Conservation (phyloP, 352 stramenopile species). For the Plasmopara viticola region DNA sequence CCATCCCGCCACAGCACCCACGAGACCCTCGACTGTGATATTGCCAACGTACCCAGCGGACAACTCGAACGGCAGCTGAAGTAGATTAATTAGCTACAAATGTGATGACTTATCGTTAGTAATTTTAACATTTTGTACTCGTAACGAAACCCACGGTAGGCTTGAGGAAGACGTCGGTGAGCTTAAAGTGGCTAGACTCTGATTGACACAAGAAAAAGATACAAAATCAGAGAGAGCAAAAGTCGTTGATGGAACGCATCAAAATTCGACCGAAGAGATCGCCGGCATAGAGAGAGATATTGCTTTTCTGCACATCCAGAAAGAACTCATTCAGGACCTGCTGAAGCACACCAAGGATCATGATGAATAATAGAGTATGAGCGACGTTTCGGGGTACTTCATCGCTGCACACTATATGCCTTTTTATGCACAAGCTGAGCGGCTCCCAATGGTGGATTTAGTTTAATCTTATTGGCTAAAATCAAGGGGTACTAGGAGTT, state of each 20-base stretch:
- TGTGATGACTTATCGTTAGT: not conserved
- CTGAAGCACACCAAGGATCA: constrained; percentile 51
- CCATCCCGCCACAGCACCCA: constrained; percentile 50
- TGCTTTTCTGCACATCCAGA: constrained; percentile 44
- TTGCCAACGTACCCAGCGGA: constrained; percentile 61
- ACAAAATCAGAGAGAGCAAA: constrained; percentile 1
- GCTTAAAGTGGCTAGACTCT: constrained; percentile 62
- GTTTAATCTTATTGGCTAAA: too few species aligned
- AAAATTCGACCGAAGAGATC: constrained; percentile 55
- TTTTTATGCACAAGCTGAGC: too few species aligned
- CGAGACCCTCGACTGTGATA: constrained; percentile 51
- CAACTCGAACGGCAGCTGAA: constrained; percentile 64
- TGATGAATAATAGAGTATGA: constrained; percentile 2
- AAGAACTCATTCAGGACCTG: constrained; percentile 65
- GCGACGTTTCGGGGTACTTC: constrained; percentile 2
- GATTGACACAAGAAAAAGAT: not conserved
- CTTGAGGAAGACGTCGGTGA: constrained; percentile 58
- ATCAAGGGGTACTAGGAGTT: too few species aligned
- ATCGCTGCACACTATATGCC: too few species aligned
- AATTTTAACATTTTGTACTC: not conserved
- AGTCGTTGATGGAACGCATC: not conserved
- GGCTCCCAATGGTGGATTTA: too few species aligned
- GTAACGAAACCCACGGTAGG: constrained; percentile 30
- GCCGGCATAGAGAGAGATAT: constrained; percentile 59
- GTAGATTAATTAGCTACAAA: constrained; percentile 47